Base-by-base conservation (phyloP, 2,329 filamentous ascomycete genomes). In the Fusarium mangiferae region DNA sequence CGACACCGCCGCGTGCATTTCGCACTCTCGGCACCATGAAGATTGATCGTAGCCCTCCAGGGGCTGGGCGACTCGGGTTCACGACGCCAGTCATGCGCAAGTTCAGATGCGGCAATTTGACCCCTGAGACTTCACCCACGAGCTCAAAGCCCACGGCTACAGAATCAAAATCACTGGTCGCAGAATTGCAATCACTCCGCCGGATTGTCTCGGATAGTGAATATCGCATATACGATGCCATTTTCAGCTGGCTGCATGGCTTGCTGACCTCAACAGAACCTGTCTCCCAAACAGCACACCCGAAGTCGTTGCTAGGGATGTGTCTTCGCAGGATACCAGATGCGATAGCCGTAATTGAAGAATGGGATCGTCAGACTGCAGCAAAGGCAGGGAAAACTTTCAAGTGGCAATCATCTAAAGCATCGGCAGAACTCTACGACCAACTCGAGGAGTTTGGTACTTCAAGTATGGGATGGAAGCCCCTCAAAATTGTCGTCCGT, bases 291-390 rank as follows among this genome's bases (percentile, higher is more conserved):
- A 70, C 78, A 26, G 45, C 75, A 15, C 76, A 77, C 22, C 70
- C 71, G 11, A 82, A 81, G 54, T 83, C 82, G 15, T 74, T 84
- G 8, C 65, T 84, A 14, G 78, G 76, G n/a, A 81, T 84, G 77
- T 84, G 82, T 44, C 69, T 84, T 41, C 82, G 80, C 20, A 78
- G 73, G 61, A 61, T 82, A 18, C 79, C 80, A 7, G 73, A 72
- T 14, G 79, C 78, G 28, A 51, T 82, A 33, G 75, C 78, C 20
- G 66, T 81, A 15, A 82, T 83, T 49, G 80, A 82, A 49, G 77
- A 75, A 36, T 83, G 80, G 76, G 81, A 83, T n/a, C 70, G 65
- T 10, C 68, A 78, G 30, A 59, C 61, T 28, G 74, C 77, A 18
- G 75, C 74, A 48, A 65, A 75, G 12, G 65, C 73, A 11, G 77